phyloP scores from a whole-genome alignment of 352 stramenopile genomes.

The Thraustochytrium sp. region DNA sequence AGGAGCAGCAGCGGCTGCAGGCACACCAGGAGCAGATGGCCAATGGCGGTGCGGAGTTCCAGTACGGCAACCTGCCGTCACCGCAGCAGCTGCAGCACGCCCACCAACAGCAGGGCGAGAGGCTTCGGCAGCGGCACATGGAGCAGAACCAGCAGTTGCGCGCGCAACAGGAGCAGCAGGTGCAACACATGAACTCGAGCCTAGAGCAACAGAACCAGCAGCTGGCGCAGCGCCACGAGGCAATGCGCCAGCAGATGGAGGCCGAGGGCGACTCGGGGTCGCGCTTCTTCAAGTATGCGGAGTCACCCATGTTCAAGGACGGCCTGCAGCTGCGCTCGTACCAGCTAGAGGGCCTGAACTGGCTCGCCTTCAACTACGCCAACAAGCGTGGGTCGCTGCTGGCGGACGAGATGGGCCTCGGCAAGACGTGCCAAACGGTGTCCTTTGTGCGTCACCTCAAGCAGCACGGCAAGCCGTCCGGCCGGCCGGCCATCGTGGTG shows the following conservation, averaged over 20 bases:
- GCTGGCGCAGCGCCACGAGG: not conserved
- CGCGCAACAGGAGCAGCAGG: not conserved
- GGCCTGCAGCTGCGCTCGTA: slow-evolving; percentile 92
- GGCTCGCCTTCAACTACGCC: slow-evolving; percentile 92
- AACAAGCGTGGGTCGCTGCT: slow-evolving; percentile 91
- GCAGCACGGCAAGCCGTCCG: slow-evolving; percentile 67
- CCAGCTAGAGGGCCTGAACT: slow-evolving; percentile 96
- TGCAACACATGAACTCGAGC: not conserved
- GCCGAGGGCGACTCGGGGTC: slow-evolving; percentile 48
- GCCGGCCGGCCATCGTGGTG: slow-evolving; percentile 94
- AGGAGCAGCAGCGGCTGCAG: not conserved
- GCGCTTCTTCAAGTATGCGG: slow-evolving; percentile 62
- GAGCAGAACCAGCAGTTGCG: not conserved
- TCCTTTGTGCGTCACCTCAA: slow-evolving; percentile 90
- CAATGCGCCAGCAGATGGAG: slow-evolving; percentile 44
- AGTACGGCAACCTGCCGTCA: not conserved
- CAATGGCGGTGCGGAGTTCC: no score
- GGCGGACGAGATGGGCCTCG: slow-evolving; percentile 82
- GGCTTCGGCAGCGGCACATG: not conserved
- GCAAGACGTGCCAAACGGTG: slow-evolving; percentile 83
- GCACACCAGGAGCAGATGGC: no score
- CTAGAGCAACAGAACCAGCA: not conserved
- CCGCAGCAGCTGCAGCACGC: not conserved
- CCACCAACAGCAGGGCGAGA: not conserved
- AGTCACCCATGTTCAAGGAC: slow-evolving; percentile 81